Base-by-base conservation (phyloP, 495 filamentous ascomycete species). In the Baudoinia panamericana region DNA sequence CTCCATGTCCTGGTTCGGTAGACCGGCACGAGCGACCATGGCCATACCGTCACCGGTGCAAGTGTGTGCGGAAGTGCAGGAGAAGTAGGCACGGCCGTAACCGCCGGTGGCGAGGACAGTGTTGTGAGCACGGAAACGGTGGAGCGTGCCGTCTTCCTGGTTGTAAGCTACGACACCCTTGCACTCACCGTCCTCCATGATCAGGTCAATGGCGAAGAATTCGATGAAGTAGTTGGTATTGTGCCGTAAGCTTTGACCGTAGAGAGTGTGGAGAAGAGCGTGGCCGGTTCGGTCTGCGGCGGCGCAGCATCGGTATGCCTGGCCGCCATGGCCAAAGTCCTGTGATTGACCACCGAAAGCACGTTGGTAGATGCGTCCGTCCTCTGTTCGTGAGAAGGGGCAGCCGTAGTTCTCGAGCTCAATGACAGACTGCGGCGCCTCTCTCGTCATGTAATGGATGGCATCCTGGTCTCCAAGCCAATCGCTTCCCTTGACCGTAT, bases 171-270 rank as follows among this genome's bases (percentile, higher is more conserved):
- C 72, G 48, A 97, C 84, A 70, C 90, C 90, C 46, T 86, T 83
- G 70, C 90, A 97, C 64, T 84, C 79, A 44, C 90, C 90, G 54
- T 84, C 80, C 64, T 93, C 79, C 90, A 97, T 95, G 60, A 97
- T 74, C 61, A 97, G 67, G 63, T 97, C 90, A 48, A 93, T 68
- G 43, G 84, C 90, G 65, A 97, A 97, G 70, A 86, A 97, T 66
- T 97, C 90, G 60, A 97, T 95, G 69, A 97, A 96, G 72, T 94
- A 97, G 68, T 95, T 93, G 55, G 90, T 93, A 66, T 93, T 92
- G 67, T 94, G 82, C 54, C 83, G 69, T 41, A 97, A 72, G 32
- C 86, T 94, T 72, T 93, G 86, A 55, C 90, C 90, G 67, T 97
- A 97, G 51, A 97, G 80, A 24, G 90, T 97, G 72, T 97, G 90